Base-by-base conservation (phyloP, 306 rosid genomes). In the Canavalia gladiata region DNA sequence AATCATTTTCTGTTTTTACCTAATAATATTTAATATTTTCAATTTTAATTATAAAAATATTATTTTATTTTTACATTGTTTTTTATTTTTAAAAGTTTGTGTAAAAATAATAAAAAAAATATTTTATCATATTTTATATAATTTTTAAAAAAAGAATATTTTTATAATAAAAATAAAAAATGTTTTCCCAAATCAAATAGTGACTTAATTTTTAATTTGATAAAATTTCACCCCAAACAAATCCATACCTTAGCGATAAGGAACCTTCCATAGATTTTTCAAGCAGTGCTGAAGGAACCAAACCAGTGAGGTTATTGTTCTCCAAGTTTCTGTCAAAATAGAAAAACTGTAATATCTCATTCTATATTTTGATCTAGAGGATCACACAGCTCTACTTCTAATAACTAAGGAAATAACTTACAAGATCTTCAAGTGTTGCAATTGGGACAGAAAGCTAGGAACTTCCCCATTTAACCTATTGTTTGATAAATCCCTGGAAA, bases 401-500 rank as follows among this genome's bases (percentile, higher is more conserved):
- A 0, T 4, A 35, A 12, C 8, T 9, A 4, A 67, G 1, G 41
- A 72, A 45, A 18, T 6, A 77, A 81, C 91, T 86, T 88, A 84
- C 89, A 88, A 50, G 34, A 72, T 64, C 47, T 60, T 62, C 18
- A 84, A 55, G 7, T 54, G 0, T 52, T 28, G 69, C 18, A 88
- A 45, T 66, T 79, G 49, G 8, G 85, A 49, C n/a, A 84, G 42
- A 63, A 84, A 84, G 4, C 33, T 52, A 8, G 87, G 88, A 7
- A 86, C 50, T 4, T 47, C 6, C 18, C 82, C 86, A 0, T 58
- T 68, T 72, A 88, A 84, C 74, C 35, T 51, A 11, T 88, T 88
- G 74, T 88, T 73, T 25, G 92, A 89, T 65, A 87, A 68, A 82
- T 87, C 90, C 88, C 89, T 89, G 76, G 2, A 78, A 86, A 72